Evolutionary conservation across 768 basidiomycete genomes (phyloP), one percentile per base, ranked within the genome.

Genomic region (Exidia glandulosa): DNA sequence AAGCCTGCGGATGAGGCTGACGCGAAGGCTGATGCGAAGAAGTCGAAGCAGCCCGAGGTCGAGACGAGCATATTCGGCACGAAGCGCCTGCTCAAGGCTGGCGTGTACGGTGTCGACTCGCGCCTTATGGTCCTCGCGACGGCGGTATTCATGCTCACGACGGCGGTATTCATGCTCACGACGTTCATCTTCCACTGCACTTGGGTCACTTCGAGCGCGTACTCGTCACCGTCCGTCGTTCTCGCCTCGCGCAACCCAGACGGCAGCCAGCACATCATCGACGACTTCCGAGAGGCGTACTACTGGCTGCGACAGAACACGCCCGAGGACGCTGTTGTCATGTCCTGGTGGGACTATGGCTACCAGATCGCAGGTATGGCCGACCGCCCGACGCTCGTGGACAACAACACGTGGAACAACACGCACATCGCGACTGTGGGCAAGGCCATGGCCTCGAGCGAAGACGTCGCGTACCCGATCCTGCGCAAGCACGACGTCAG

Each of bases 341-440:
- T 95, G 93, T 91, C 88, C 62, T 99, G 96, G 96, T 98, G 96
- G 96, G 96, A 98, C 75, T 99, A 98, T 65, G 96, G 95, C 31
- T 98, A 99, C 71, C 95, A 98, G 73, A 97, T 98, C 68, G 96
- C 96, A 41, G 96, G 96, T 41, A 96, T 98, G 90, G 94, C 96
- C 27, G 94, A 98, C 74, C 78, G 95, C 50, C 86, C 93, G 14
- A 98, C 95, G 1, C 75, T 98, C 65, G 95, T 98, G 25, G 95
- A 99, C 73, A 98, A 99, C 75, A 97, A 98, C 70, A 99, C 96
- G 0, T 98, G 96, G 96, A 98, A 99, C 74, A 98, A 98, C 75
- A 99, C 94, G 47, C 94, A 96, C 71, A 98, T 98, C 63, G 96
- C 96, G 1, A 99, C 95, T 19, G 96, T 99, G 60, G 96, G 96